A percentile compares a stretch with the other conserved stretches of the same genome.
These are phyloP conservation scores for Hanseniaspora uvarum DNA, from an alignment of 1,139 yeast species.

Conservation along the genomic window DNA sequence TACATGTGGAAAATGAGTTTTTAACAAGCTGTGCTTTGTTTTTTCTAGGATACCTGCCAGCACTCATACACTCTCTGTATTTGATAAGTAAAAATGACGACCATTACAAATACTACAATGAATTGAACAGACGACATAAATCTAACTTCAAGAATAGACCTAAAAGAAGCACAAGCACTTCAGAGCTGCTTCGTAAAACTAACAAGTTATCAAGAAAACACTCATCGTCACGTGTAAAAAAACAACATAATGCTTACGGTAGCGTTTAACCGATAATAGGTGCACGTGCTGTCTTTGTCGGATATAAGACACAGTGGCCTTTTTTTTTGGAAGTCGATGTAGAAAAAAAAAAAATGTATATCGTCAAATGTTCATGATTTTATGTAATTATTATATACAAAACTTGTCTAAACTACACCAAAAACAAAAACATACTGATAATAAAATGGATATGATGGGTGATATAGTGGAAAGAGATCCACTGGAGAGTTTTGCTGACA, in stretches of 20 bases:
- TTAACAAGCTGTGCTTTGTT: constrained; percentile 67
- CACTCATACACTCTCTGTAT: constrained; percentile 56
- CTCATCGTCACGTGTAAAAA: background rate
- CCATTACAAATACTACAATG: constrained; percentile 2
- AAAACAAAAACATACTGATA: background rate
- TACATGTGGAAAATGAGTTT: constrained; percentile 23
- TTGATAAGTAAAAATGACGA: constrained; percentile 27
- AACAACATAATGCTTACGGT: background rate
- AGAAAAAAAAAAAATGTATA: too few relatives aligned
- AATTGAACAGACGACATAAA: background rate
- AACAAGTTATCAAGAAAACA: constrained; percentile 6
- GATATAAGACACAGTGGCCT: background rate
- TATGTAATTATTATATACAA: too few relatives aligned
- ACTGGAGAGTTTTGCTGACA: constrained; percentile 29
- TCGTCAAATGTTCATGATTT: too few relatives aligned
- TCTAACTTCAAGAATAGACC: background rate
- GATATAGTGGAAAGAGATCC: constrained; percentile 65
- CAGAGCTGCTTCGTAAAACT: background rate
- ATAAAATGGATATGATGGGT: constrained; percentile 55
- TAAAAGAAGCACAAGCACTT: background rate
- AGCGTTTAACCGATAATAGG: background rate
- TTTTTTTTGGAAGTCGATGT: too few relatives aligned
- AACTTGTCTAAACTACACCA: too few relatives aligned
- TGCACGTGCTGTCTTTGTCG: background rate
- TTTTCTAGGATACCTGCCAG: constrained; percentile 72